These are phyloP conservation scores for Rubroshorea leprosula DNA, from an alignment of 345 rosid species.

Conservation along the genomic window DNA sequence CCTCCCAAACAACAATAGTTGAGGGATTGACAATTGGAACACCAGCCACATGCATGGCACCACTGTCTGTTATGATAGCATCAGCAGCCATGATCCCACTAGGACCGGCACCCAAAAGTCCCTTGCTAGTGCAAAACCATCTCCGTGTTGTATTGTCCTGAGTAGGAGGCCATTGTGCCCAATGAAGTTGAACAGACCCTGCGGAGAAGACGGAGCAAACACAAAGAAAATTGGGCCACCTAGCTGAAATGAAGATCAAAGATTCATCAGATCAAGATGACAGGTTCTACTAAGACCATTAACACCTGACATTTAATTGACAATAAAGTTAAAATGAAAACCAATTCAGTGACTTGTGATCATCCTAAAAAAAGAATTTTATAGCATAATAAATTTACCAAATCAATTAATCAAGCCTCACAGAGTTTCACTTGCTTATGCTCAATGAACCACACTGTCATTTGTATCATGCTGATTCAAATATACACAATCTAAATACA, in stretches of 20 bases:
- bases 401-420: too few relatives aligned
- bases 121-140: constrained; percentile 98
- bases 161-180: constrained; percentile 96
- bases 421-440: not conserved
- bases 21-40: constrained; percentile 99
- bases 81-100: constrained; percentile 99
- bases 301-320: not conserved
- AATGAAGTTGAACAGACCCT: constrained; percentile 95
- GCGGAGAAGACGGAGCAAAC: constrained; percentile 97
- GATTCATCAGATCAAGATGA: constrained; percentile 1
- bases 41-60: constrained; percentile 98
- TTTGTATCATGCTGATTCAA: too few relatives aligned
- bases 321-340: not conserved
- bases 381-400: too few relatives aligned
- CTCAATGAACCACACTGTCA: not conserved
- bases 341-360: too few relatives aligned
- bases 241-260: constrained; percentile 53
- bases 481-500: not conserved
- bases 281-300: not conserved
- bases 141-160: constrained; percentile 55
- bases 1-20: constrained; percentile 99
- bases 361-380: too few relatives aligned
- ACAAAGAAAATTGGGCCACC: constrained; percentile 98
- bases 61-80: constrained; percentile 93
- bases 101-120: constrained; percentile 98